phyloP scores from a whole-genome alignment of 768 basidiomycete genomes.

The Exsudoporus frostii region DNA sequence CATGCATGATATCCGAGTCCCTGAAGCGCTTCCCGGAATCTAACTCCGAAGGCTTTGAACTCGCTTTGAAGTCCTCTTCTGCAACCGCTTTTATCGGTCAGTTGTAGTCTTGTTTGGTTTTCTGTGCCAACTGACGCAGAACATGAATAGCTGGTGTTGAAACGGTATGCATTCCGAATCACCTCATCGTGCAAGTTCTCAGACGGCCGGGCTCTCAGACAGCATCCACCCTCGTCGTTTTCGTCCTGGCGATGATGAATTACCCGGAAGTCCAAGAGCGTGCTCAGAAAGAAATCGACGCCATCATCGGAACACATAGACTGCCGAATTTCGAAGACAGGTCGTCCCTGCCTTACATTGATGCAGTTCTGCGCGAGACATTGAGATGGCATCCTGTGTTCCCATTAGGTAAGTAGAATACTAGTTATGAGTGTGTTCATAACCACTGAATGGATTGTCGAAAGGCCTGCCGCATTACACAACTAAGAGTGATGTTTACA shows the following conservation, averaged over 20 bases:
- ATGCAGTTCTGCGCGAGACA: conserved; percentile 35
- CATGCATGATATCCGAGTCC: conserved; percentile 32
- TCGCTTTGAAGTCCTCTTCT: conserved; percentile 29
- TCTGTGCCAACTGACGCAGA: neutral
- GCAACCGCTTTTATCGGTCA: conserved; percentile 33
- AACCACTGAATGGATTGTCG: neutral
- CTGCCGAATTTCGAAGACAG: conserved; percentile 30
- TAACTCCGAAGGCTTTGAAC: conserved; percentile 23
- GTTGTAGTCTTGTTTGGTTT: neutral
- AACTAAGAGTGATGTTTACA: conserved; percentile 23
- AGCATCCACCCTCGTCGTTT: conserved; percentile 30
- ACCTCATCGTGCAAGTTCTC: neutral
- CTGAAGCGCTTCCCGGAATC: conserved; percentile 16
- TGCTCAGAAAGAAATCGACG: conserved; percentile 34
- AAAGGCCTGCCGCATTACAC: conserved; percentile 31
- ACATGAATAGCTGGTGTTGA: conserved; percentile 27
- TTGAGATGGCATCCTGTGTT: conserved; percentile 34
- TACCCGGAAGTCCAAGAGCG: conserved; percentile 34
- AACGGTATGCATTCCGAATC: conserved; percentile 19
- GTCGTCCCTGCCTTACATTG: conserved; percentile 29
- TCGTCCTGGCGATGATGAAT: conserved; percentile 34
- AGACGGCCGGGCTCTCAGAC: conserved; percentile 19
- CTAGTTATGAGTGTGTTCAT: neutral
- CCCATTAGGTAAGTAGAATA: conserved; percentile 23
- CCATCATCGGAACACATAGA: conserved; percentile 26